Base-by-base conservation (phyloP, 2,329 filamentous ascomycete species). In the Metarhizium anisopliae region DNA sequence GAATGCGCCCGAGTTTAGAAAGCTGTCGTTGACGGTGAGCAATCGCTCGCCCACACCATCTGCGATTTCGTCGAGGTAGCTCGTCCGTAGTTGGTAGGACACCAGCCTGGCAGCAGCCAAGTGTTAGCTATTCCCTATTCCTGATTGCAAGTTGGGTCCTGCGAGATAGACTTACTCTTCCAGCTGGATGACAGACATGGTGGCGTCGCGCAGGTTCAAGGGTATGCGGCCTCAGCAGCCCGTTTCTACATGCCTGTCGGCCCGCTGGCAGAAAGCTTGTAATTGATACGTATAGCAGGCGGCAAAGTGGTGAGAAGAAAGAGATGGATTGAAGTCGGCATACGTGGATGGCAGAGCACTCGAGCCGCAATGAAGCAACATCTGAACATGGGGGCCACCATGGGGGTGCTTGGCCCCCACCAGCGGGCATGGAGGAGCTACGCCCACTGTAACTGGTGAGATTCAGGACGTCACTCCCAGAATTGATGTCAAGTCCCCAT, bases 11-110 rank as follows among this genome's bases (percentile, higher is more conserved):
- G 89, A 88, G 67, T 90, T 92, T 60, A 94, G 77, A 65, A 92
- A 87, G 60, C 80, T 79, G 66, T 90, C 85, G 70, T 93, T 89
- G 59, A 95, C 81, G 43, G 85, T 90, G 67, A 95, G 89, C 45
- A 94, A 79, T 20, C 89, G 85, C 70, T 95, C 90, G 61, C 89
- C 89, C 7, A 94, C 88, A 59, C 89, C 90, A 68, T 95, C 89
- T 61, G 87, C 87, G 61, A 92, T 85, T 60, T 89, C 83, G 61
- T 85, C 84, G 40, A 95, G 82, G 67, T 94, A 94, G 64, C 86
- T 86, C 42, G 87, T 87, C 53, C 89, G 86, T 56, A 95, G 77
- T 70, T 91, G 88, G 73, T 93, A 93, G 56, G 89, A 83, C 49
- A 92, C 86, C 69, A 94, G 85, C 69, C 87, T 91, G 64, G 42